Base-by-base conservation (phyloP, 371 early-diverging fungal genomes). In the Mucor indicus region DNA sequence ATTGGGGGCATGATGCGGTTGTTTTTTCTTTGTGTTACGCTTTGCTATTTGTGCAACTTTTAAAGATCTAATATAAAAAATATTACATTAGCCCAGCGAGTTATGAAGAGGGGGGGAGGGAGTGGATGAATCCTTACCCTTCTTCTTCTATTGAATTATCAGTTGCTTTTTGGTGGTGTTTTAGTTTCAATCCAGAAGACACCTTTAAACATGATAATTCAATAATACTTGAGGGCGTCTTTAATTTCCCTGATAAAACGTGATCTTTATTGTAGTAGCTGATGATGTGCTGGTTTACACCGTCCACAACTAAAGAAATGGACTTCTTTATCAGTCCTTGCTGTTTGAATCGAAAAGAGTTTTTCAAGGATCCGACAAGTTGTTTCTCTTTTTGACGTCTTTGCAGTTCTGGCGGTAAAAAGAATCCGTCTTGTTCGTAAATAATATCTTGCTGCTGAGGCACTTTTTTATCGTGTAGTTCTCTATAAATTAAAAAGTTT, bases 201-300 rank as follows among this genome's bases (percentile, higher is more conserved):
- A 75, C 69, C 42, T 66, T 65, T 9, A 75, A 57, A 29, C 60
- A 42, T 13, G 64, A 64, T n/a, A 75, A 39, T 17, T 63, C 72
- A 13, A 64, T 50, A 6, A 66, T 52, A n/a, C 56, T 69, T 1
- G 75, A 71, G 1, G 79, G 79, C 2, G 77, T 79, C 36, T 64
- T 55, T 8, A 79, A 65, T 38, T 50, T 62, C 8, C 67, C 64
- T 1, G 65, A 53, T 19, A 77, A 38, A 15, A 85, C 79, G 54
- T 89, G 86, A n/a, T 86, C 86, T 55, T 82, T 79, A 42, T 72
- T 72, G 56, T 89, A 89, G 54, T 91, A 91, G 49, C 85, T 87
- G 35, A 91, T 87, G 47, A 91, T 67, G 44, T 90, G 91, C 55
- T 89, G 84, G 40, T 78, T 77, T 39, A 79, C 76, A 44, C 85